Evolutionary conservation across 2,329 filamentous ascomycete genomes (phyloP).

Genomic region (Aspergillus oerlinghausenensis): DNA sequence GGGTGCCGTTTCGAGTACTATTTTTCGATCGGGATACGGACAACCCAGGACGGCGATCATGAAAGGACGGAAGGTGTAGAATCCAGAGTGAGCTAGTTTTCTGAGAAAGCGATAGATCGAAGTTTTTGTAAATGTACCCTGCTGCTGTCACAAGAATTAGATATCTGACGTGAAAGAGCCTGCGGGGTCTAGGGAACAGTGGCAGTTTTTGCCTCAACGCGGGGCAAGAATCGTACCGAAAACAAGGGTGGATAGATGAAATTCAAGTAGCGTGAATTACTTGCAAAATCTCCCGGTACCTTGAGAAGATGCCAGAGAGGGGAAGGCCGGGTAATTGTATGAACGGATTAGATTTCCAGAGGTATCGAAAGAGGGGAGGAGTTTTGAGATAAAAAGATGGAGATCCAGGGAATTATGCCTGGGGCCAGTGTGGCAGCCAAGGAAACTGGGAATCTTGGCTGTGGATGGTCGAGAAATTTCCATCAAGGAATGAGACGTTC

Average conservation of each 20-base stretch:
- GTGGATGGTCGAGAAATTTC: not conserved
- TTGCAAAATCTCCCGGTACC: not conserved
- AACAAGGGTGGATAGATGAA: not conserved
- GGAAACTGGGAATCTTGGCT: not conserved
- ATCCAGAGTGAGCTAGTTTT: slow-evolving; percentile 2
- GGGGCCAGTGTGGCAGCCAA: not conserved
- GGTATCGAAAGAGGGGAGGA: not conserved
- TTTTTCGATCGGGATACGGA: not conserved
- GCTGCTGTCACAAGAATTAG: not conserved
- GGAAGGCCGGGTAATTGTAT: not conserved
- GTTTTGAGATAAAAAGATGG: not conserved
- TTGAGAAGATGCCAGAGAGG: not conserved
- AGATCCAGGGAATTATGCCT: not conserved
- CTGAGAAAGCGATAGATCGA: not conserved
- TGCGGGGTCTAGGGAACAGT: not conserved
- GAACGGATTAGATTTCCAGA: not conserved
- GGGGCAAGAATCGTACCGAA: slow-evolving; percentile 4
- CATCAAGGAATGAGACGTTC: not conserved
- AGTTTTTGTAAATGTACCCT: not conserved
- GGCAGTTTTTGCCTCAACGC: slow-evolving; percentile 1
- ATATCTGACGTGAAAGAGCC: not conserved
- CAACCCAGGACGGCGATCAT: not conserved
- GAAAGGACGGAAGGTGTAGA: not conserved
- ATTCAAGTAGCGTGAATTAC: not conserved
- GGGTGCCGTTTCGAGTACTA: not conserved